Conservation (phyloP, 148 eudicot species). For the Polygonum maritimum region DNA sequence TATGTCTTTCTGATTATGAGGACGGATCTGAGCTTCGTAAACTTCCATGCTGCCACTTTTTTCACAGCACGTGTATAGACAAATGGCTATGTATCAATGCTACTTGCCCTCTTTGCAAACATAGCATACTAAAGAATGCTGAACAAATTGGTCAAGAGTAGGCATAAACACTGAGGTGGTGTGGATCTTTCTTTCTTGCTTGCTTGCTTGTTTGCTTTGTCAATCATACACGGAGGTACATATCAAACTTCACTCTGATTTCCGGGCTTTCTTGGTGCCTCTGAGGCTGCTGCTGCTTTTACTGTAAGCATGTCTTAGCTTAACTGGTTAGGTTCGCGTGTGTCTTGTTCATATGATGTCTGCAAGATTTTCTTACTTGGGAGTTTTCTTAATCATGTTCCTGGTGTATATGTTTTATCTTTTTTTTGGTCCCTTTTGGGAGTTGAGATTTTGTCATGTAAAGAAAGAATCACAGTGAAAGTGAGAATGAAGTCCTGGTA, state of each 20-base stretch:
- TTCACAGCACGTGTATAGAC: slow-evolving; percentile 76
- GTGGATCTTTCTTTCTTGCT: slow-evolving; percentile 1
- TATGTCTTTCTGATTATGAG: slow-evolving; percentile 69
- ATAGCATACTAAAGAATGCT: slow-evolving; percentile 67
- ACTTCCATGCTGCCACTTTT: slow-evolving; percentile 87
- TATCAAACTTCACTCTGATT: slow-evolving; percentile 4
- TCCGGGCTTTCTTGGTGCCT: slow-evolving; percentile 14
- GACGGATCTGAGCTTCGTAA: slow-evolving; percentile 75
- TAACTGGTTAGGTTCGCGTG: background rate
- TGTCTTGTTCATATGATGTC: slow-evolving; percentile 3
- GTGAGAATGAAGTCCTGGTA: too few relatives aligned
- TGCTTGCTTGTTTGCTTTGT: slow-evolving; percentile 16
- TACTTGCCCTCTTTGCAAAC: slow-evolving; percentile 93
- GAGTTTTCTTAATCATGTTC: slow-evolving; percentile 18
- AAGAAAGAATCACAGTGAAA: too few relatives aligned
- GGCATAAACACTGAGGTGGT: slow-evolving; percentile 24
- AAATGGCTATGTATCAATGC: slow-evolving; percentile 85
- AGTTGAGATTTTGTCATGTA: background rate
- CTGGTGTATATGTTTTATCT: slow-evolving; percentile 14
- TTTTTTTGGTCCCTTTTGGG: background rate
- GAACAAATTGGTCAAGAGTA: slow-evolving; percentile 55
- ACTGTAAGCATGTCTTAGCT: slow-evolving; percentile 14
- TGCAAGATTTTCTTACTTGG: slow-evolving; percentile 14
- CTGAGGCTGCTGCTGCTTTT: background rate
- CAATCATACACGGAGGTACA: slow-evolving; percentile 15